Base-by-base conservation (phyloP, 805 yeast species). In the Ascoidea rubescens region DNA sequence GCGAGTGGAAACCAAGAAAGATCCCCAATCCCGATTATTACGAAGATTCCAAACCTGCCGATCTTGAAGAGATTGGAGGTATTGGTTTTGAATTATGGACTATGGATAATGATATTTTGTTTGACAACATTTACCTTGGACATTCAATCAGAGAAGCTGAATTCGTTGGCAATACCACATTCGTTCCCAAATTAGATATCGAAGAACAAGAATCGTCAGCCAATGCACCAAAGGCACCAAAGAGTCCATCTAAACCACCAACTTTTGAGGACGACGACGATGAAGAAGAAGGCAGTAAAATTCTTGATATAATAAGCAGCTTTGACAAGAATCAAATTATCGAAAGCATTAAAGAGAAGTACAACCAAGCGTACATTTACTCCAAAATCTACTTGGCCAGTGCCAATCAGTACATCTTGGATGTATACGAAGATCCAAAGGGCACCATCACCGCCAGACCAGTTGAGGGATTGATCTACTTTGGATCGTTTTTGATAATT, bases 21-120 rank as follows among this genome's bases (percentile, higher is more conserved):
- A 76, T 85, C 55, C 65, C 78, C 16, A 90, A 89, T 62, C 95
- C 96, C 5, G 72, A 78, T 43, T 87, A 74, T 65, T 77, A 65
- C 57, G 81, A 77, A 58, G 87, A 82, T 60, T 50, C 51, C 0
- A 68, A 59, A 4, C 89, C 93, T 5, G 71, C 83, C 8, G 71
- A 80, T 57, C 65, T 83, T 53, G 82, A 78, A 58, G 78, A 81
- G 42, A 78, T 87, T 56, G 90, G 89, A 30, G 95, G 85, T 8
- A 59, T 88, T 48, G 96, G 95, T 6, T 86, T 90, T 61, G 97
- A 89, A 66, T 70, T 89, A 56, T 89, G 96, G 96, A 78, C 91
- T 48, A 84, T 89, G 82, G 82, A 86, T 57, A 72, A 73, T 47
- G 78, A 85, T 50, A 77, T 88, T 50, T 59, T 86, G 64, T 87